Base-by-base conservation (phyloP, 495 filamentous ascomycete genomes). In the Aspergillus ostianus region DNA sequence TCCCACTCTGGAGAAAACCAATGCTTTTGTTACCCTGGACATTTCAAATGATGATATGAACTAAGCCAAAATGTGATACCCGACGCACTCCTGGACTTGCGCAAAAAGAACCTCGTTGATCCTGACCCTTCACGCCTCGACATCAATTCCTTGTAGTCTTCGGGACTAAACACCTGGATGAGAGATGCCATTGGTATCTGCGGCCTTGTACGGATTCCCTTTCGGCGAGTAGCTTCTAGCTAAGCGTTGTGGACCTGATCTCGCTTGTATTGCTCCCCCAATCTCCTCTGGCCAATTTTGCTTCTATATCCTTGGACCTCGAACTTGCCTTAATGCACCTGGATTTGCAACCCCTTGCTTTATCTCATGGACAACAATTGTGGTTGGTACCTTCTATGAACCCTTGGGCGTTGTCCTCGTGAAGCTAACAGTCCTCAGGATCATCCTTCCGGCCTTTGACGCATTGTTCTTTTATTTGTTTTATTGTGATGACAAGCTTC, bases 381-480 rank as follows among this genome's bases (percentile, higher is more conserved):
- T 41, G 36, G 36, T 41, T 41, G 36, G 36, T 41, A 41, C 36
- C 9, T 54, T 54, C 29, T 17, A 18, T 13, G 21, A 5, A 18
- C 44, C 19, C 6, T 15, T 41, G 3, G 49, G 3, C 21, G 1
- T 17, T 32, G 21, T 41, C 29, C 6, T 8, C 36, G 13, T 12
- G 10, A 32, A 41, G 41, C 65, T 67, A 62, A 67, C 54, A 32
- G 27, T n/a, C 46, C 30, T 26, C 30, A 63, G 61, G 53, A 50
- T 66, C 17, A 17, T 52, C 52, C 51, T 50, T 49, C 71, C 72
- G 71, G 73, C 62, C 60, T 58, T 54, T 64, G 69, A 71, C 54
- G 60, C 53, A 59, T 61, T 19, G 57, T 63, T 59, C 45, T 48
- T 67, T 45, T 57, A 61, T 29, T 61, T 60, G 18, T 58, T 55